These are phyloP conservation scores for Solanum lignicaule DNA, from an alignment of 257 asterid species.

Conservation along the genomic window DNA sequence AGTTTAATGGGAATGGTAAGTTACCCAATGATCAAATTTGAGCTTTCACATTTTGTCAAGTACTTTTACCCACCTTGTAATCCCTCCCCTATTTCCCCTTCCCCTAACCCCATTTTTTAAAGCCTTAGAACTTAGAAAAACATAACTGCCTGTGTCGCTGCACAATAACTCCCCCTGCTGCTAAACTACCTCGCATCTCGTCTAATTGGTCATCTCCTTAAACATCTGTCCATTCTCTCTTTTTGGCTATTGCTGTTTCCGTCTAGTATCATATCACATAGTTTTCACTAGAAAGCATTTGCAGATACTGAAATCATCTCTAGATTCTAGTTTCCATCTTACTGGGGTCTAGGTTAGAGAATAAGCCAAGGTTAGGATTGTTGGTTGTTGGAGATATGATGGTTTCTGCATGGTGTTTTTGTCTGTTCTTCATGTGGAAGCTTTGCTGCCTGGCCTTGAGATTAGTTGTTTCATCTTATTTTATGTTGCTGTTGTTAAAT, in stretches of 20 bases:
- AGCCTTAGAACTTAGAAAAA: neutral
- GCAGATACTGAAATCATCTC: neutral
- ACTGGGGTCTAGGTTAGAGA: neutral
- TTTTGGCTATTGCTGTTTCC: neutral
- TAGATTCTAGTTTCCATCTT: neutral
- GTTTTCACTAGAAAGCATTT: neutral
- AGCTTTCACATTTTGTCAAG: neutral
- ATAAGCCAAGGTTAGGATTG: neutral
- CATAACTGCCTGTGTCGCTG: neutral
- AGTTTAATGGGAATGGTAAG: slow-evolving; percentile 40
- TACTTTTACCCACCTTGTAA: neutral
- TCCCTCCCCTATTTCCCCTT: neutral
- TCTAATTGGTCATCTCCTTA: neutral
- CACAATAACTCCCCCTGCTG: neutral
- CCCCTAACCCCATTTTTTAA: neutral
- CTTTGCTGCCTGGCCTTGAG: neutral
- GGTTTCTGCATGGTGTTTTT: neutral
- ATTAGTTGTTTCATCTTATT: neutral
- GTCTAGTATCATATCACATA: neutral
- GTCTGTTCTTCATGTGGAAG: neutral
- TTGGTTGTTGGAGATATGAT: neutral
- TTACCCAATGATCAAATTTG: neutral
- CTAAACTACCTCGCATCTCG: neutral
- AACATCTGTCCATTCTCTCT: neutral
- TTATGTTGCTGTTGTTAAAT: neutral